Evolutionary conservation across 129 eudicot genomes (phyloP).

Genomic region (Centrapalus pauciflorus): DNA sequence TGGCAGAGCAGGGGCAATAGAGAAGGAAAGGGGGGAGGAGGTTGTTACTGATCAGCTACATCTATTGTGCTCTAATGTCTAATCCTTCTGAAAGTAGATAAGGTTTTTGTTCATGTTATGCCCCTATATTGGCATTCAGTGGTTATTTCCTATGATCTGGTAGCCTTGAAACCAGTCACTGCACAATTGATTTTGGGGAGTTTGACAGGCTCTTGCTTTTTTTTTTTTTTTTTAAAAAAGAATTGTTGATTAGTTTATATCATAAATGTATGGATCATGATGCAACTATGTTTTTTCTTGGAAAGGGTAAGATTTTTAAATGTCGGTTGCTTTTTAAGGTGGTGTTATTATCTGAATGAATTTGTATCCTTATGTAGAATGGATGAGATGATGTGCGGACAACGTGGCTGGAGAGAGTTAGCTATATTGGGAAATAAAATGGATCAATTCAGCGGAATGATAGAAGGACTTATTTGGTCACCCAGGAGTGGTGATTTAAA

Average conservation of each 20-base stretch:
- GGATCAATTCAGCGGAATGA: constrained; percentile 45
- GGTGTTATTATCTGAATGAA: constrained; percentile 12
- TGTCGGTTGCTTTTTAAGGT: constrained; percentile 2
- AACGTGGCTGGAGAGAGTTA: constrained; percentile 67
- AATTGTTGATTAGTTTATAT: background rate
- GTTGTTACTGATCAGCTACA: no score
- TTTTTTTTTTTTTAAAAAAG: no score
- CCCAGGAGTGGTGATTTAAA: constrained; percentile 34
- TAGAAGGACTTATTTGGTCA: constrained; percentile 52
- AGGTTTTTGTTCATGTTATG: background rate
- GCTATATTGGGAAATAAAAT: constrained; percentile 49
- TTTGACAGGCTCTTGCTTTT: no score
- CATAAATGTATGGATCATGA: background rate
- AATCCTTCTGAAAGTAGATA: no score
- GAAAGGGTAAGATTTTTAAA: background rate
- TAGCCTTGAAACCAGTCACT: no score
- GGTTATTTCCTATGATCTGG: no score
- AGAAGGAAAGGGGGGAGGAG: no score
- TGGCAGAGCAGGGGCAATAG: background rate
- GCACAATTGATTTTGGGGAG: no score
- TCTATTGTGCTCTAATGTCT: no score
- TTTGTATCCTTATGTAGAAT: constrained; percentile 44
- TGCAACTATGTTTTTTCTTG: background rate
- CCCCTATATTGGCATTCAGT: background rate
- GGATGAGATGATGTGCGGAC: constrained; percentile 92